Percentiles rank a stretch among this genome's conserved stretches.
phyloP scores from a whole-genome alignment of 352 stramenopile species.

The Thalassiosira exigua region DNA sequence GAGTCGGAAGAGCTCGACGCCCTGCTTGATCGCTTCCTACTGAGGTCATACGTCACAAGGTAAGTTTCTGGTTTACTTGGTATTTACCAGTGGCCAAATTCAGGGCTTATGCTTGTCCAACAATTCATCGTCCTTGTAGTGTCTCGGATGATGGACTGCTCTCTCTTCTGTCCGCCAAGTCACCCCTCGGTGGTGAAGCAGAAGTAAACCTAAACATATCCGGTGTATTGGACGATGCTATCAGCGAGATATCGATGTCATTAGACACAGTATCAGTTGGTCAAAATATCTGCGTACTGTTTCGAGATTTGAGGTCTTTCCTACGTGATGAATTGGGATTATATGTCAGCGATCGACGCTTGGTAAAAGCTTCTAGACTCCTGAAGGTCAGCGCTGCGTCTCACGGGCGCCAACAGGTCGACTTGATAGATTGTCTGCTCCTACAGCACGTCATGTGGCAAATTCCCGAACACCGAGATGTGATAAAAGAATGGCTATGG shows the following conservation, averaged over 20 bases:
- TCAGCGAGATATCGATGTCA: slow-evolving; percentile 38
- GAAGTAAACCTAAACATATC: slow-evolving; percentile 14
- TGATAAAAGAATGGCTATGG: slow-evolving; percentile 69
- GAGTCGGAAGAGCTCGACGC: slow-evolving; percentile 79
- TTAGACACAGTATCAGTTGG: slow-evolving; percentile 49
- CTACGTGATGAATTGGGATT: slow-evolving; percentile 59
- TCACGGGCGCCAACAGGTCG: slow-evolving; percentile 63
- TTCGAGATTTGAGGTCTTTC: slow-evolving; percentile 65
- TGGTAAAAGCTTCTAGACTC: slow-evolving; percentile 70
- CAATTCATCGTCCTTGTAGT: too few species aligned
- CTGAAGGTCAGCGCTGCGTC: slow-evolving; percentile 70
- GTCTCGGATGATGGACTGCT: slow-evolving; percentile 75
- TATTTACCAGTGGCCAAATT: neutral
- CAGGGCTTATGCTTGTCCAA: too few species aligned
- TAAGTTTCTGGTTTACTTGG: slow-evolving; percentile 5
- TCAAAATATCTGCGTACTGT: slow-evolving; percentile 56
- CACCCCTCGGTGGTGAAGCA: slow-evolving; percentile 7
- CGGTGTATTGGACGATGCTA: slow-evolving; percentile 24
- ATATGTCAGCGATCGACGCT: slow-evolving; percentile 66
- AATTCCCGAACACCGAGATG: slow-evolving; percentile 57
- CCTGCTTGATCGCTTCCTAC: slow-evolving; percentile 78
- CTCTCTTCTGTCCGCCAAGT: slow-evolving; percentile 52
- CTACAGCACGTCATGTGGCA: slow-evolving; percentile 74
- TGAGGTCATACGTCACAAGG: slow-evolving; percentile 68
- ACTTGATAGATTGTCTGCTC: slow-evolving; percentile 72